Conservation (phyloP, 345 rosid genomes). For the Abelmoschus esculentus region DNA sequence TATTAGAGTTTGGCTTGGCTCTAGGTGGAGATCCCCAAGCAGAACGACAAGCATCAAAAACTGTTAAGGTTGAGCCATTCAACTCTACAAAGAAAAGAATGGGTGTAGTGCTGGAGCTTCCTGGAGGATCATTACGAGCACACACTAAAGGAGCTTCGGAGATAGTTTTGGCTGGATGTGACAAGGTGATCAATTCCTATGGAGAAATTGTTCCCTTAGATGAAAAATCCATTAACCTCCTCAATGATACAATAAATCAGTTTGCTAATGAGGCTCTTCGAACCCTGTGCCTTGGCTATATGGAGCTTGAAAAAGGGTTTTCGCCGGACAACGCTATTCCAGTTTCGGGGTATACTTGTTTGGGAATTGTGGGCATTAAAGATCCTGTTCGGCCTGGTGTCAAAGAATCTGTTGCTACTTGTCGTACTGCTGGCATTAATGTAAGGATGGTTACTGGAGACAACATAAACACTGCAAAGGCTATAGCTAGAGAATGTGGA, state of each 20-base stretch:
- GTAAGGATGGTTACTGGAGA: constrained; percentile 96
- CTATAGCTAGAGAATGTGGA: constrained; percentile 92
- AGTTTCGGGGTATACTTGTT: constrained; percentile 50
- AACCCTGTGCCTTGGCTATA: constrained; percentile 70
- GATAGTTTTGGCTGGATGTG: constrained; percentile 72
- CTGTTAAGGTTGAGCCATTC: no score
- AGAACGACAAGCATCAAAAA: constrained; percentile 34
- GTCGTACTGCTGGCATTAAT: constrained; percentile 79
- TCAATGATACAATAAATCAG: constrained; percentile 55
- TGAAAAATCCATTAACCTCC: constrained; percentile 43
- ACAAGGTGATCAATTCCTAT: constrained; percentile 52
- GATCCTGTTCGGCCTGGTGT: constrained; percentile 97
- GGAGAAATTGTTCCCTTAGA: constrained; percentile 72
- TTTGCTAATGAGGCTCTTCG: constrained; percentile 87
- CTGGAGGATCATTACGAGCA: constrained; percentile 57
- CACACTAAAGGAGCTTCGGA: constrained; percentile 90
- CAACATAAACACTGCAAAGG: constrained; percentile 85
- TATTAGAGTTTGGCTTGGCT: constrained; percentile 67
- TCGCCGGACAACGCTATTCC: constrained; percentile 53
- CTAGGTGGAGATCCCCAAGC: constrained; percentile 70
- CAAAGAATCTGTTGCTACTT: constrained; percentile 71
- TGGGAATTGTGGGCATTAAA: constrained; percentile 84
- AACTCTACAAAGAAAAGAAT: constrained; percentile 63
- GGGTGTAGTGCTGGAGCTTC: constrained; percentile 68
- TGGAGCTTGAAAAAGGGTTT: constrained; percentile 51